Percentiles rank a stretch among this genome's conserved stretches.
Evolutionary conservation across 345 rosid species (phyloP).

Genomic region (Alliaria petiolata): DNA sequence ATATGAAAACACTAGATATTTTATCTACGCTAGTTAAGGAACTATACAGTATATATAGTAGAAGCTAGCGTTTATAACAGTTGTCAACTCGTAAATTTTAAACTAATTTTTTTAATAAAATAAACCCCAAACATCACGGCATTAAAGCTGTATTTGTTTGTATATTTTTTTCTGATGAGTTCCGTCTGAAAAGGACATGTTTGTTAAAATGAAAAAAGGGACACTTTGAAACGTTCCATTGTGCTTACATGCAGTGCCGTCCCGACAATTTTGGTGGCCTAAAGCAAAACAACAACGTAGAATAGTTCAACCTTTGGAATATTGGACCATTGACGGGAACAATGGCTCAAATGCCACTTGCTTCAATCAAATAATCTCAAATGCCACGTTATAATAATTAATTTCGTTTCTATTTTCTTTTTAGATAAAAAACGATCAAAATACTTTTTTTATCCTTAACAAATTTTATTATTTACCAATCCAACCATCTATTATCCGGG

Average conservation of each 20-base stretch:
- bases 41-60: not conserved
- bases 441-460: no score
- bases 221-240: slow-evolving; percentile 26
- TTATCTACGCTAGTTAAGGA: not conserved
- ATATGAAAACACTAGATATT: no score
- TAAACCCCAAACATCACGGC: slow-evolving; percentile 14
- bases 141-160: not conserved
- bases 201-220: not conserved
- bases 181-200: slow-evolving; percentile 14
- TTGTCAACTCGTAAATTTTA: not conserved
- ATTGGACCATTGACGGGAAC: not conserved
- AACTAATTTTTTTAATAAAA: not conserved
- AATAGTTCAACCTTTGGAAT: slow-evolving; percentile 5
- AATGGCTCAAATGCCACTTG: no score
- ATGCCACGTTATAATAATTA: no score
- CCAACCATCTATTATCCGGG: no score
- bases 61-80: not conserved
- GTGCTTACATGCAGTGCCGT: slow-evolving; percentile 4
- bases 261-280: no score
- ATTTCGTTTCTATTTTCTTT: no score
- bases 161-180: not conserved
- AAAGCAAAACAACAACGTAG: slow-evolving; percentile 6
- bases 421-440: no score
- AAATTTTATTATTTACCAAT: no score
- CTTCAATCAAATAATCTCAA: no score